These are phyloP conservation scores for Agaricus sinodeliciosus DNA, from an alignment of 768 basidiomycete species.

Conservation along the genomic window DNA sequence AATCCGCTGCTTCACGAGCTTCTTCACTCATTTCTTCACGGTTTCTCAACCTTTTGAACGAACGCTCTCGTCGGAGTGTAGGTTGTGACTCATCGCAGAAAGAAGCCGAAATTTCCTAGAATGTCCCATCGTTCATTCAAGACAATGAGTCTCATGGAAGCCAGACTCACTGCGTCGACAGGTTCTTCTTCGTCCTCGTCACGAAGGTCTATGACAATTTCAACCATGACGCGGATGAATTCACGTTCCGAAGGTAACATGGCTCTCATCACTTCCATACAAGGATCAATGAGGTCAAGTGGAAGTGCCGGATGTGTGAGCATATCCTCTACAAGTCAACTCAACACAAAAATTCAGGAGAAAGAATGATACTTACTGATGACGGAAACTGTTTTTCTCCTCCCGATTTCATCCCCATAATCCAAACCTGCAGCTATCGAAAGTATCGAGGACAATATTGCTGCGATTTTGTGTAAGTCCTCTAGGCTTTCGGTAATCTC, in stretches of 20 bases:
- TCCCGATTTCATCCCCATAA: slow-evolving; percentile 91
- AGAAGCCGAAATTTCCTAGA: slow-evolving; percentile 2
- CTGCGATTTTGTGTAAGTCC: slow-evolving; percentile 55
- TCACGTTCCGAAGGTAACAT: slow-evolving; percentile 75
- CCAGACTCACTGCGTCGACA: slow-evolving; percentile 7
- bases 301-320: slow-evolving; percentile 79
- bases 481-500: slow-evolving; percentile 49
- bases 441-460: slow-evolving; percentile 77
- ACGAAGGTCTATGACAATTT: slow-evolving; percentile 30
- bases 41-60: slow-evolving; percentile 31
- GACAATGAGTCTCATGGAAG: not conserved
- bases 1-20: slow-evolving; percentile 57
- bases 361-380: slow-evolving; percentile 54
- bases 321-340: slow-evolving; percentile 63
- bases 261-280: slow-evolving; percentile 80
- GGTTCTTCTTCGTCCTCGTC: slow-evolving; percentile 27
- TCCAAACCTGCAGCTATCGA: slow-evolving; percentile 78
- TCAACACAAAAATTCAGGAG: not conserved
- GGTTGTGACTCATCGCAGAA: slow-evolving; percentile 16
- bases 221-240: slow-evolving; percentile 30
- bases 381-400: slow-evolving; percentile 85
- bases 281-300: slow-evolving; percentile 67
- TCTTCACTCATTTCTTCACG: slow-evolving; percentile 59
- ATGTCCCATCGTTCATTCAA: not conserved
- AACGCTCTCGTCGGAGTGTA: slow-evolving; percentile 22